Evolutionary conservation across 129 eudicot genomes (phyloP).

Genomic region (Logfia minima): DNA sequence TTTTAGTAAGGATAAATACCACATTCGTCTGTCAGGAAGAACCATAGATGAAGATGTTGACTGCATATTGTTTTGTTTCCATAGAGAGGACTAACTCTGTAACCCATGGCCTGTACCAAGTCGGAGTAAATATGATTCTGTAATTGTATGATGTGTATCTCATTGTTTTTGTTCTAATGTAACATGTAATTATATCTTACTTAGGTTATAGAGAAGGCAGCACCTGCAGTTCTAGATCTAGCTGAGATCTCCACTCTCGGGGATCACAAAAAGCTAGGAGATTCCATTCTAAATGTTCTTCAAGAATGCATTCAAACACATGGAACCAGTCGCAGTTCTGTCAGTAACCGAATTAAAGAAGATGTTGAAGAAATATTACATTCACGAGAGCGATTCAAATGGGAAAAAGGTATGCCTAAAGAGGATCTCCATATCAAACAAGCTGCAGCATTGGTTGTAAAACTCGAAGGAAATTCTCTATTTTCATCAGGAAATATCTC

Average conservation of each 20-base stretch:
- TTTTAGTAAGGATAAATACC: constrained; percentile 2
- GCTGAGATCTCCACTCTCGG: constrained; percentile 84
- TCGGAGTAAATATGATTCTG: constrained; percentile 3
- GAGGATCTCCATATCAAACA: constrained; percentile 98
- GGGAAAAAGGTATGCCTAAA: constrained; percentile 87
- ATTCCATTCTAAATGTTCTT: constrained; percentile 75
- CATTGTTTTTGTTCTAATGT: constrained; percentile 4
- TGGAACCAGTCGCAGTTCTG: constrained; percentile 60
- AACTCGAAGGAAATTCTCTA: constrained; percentile 86
- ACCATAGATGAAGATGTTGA: not conserved
- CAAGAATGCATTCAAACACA: constrained; percentile 77
- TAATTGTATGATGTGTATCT: constrained; percentile 6
- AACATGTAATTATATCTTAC: constrained; percentile 6
- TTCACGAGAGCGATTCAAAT: constrained; percentile 66
- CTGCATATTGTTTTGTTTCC: too few species aligned
- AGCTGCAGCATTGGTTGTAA: constrained; percentile 92
- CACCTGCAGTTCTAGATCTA: constrained; percentile 77
- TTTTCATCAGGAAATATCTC: constrained; percentile 90
- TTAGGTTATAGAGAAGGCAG: constrained; percentile 85
- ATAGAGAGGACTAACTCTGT: too few species aligned
- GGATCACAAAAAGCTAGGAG: constrained; percentile 91
- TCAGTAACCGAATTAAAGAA: constrained; percentile 55
- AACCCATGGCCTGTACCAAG: constrained; percentile 5
- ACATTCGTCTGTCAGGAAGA: not conserved
- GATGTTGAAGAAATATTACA: constrained; percentile 65